Evolutionary conservation across 352 stramenopile species (phyloP).

Genomic region (Pythium apleroticum): DNA sequence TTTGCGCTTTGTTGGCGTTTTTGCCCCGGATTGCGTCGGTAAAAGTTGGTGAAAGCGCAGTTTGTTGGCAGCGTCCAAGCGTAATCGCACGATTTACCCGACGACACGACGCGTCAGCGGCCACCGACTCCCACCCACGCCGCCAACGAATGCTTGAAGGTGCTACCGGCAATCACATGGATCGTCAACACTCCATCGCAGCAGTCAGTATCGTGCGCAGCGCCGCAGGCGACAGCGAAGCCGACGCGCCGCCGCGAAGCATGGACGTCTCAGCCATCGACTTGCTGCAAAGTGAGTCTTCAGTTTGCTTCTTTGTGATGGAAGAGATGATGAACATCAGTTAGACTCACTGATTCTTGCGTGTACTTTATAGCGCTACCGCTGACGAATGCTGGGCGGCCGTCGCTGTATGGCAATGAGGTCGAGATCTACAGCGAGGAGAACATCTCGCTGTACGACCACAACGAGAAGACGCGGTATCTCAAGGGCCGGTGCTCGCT

Average conservation of each 20-base stretch:
- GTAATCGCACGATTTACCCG: conserved; percentile 12
- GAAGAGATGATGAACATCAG: neutral
- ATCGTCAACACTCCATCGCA: conserved; percentile 14
- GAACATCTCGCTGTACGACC: conserved; percentile 82
- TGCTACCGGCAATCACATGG: neutral
- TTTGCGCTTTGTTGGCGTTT: neutral
- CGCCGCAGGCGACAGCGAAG: conserved; percentile 2
- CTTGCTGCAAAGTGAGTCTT: conserved; percentile 57
- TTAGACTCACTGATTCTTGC: neutral
- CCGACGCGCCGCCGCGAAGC: conserved; percentile 18
- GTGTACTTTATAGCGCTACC: conserved; percentile 46
- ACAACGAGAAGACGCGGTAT: conserved; percentile 73
- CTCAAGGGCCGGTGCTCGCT: conserved; percentile 71
- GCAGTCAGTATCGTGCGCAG: conserved; percentile 14
- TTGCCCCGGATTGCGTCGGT: neutral
- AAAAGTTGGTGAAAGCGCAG: neutral
- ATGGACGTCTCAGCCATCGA: conserved; percentile 53
- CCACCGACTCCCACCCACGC: conserved; percentile 9
- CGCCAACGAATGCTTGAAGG: conserved; percentile 3
- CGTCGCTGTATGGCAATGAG: conserved; percentile 72
- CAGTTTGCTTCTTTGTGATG: neutral
- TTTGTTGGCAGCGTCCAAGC: neutral
- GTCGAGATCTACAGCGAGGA: conserved; percentile 89
- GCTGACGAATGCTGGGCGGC: conserved; percentile 66
- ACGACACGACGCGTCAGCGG: conserved; percentile 9